phyloP scores from a whole-genome alignment of 331 rosid species.

The Arachis monticola region DNA sequence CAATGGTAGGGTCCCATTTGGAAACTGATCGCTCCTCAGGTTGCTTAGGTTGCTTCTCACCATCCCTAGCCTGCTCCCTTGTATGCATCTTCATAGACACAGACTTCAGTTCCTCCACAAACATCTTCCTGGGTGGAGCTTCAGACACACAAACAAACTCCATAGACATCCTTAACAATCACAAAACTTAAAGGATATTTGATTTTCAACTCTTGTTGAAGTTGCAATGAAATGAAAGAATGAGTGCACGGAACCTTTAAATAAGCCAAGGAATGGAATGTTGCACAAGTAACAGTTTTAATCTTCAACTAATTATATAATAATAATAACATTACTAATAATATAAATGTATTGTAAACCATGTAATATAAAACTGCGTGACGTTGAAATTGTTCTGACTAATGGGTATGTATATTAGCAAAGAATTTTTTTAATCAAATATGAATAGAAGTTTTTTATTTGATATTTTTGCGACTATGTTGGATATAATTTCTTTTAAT shows the following conservation, averaged over 20 bases:
- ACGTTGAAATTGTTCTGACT: not conserved
- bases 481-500: no score
- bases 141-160: conserved; percentile 56
- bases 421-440: not conserved
- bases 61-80: conserved; percentile 85
- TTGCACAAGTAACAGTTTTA: not conserved
- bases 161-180: conserved; percentile 36
- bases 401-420: not conserved
- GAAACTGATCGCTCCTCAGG: conserved; percentile 74
- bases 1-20: conserved; percentile 78
- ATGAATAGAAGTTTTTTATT: no score
- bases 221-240: not conserved
- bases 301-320: not conserved
- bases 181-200: not conserved
- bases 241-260: not conserved
- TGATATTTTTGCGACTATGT: no score
- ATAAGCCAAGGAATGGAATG: not conserved
- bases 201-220: no score
- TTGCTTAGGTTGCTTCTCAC: conserved; percentile 71
- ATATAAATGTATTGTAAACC: no score
- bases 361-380: not conserved
- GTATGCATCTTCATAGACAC: conserved; percentile 97
- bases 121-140: conserved; percentile 65
- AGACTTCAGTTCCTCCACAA: conserved; percentile 98
- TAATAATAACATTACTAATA: not conserved